These are phyloP conservation scores for Basipetospora chlamydospora DNA, from an alignment of 2,329 filamentous ascomycete genomes.

Conservation along the genomic window DNA sequence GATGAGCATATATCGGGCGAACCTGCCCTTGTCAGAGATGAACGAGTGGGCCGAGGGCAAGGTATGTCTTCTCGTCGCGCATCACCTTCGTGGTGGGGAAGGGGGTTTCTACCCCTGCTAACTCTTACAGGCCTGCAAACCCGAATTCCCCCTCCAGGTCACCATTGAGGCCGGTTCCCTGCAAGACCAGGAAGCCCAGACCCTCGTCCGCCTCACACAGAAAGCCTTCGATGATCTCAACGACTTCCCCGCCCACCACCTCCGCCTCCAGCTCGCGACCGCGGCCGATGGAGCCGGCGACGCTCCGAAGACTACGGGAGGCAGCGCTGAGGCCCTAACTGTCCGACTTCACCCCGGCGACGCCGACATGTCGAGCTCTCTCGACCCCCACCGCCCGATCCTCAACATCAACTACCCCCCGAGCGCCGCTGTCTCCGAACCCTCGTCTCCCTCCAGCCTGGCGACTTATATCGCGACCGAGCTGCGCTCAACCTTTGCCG, in stretches of 20 bases:
- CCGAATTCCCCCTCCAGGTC: slow-evolving; percentile 76
- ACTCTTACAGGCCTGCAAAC: slow-evolving; percentile 51
- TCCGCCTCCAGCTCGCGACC: slow-evolving; percentile 34
- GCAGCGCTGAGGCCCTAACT: slow-evolving; percentile 44
- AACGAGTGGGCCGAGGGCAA: slow-evolving; percentile 81
- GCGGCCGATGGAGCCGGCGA: slow-evolving; percentile 12
- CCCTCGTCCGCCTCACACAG: slow-evolving; percentile 68
- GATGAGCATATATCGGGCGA: slow-evolving; percentile 79
- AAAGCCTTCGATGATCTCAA: slow-evolving; percentile 75
- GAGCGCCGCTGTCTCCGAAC: slow-evolving; percentile 50
- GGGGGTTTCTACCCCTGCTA: slow-evolving; percentile 4
- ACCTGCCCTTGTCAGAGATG: slow-evolving; percentile 75
- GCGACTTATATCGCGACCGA: slow-evolving; percentile 67
- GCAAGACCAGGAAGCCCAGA: slow-evolving; percentile 51
- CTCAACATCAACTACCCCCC: slow-evolving; percentile 67
- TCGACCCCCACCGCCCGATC: slow-evolving; percentile 55
- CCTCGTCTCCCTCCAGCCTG: slow-evolving; percentile 49
- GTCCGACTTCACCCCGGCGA: slow-evolving; percentile 56
- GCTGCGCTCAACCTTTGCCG: slow-evolving; percentile 63
- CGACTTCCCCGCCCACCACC: slow-evolving; percentile 71
- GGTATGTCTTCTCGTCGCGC: slow-evolving; percentile 30
- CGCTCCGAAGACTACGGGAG: too few relatives aligned
- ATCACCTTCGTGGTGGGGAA: neutral
- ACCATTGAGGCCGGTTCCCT: slow-evolving; percentile 57
- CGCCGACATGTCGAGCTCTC: slow-evolving; percentile 37